A percentile compares a stretch with the other conserved stretches of the same genome.
Evolutionary conservation across 1,139 yeast species (phyloP).

Genomic region (Pneumocystis oryctolagi): DNA sequence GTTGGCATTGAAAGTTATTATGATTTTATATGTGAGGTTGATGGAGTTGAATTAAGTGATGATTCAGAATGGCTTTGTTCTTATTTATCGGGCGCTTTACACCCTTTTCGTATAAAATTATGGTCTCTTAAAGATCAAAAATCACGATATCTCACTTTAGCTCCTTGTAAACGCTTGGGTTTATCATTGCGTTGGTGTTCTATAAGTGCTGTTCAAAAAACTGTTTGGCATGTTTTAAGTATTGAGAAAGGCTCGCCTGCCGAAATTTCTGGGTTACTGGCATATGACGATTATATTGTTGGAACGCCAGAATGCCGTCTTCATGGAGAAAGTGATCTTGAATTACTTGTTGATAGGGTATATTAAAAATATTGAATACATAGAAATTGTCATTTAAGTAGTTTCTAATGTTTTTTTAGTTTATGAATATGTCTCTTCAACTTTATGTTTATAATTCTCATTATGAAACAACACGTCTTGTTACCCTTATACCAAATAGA

Average conservation of each 20-base stretch:
- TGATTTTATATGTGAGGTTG: slow-evolving; percentile 64
- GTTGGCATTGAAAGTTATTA: slow-evolving; percentile 66
- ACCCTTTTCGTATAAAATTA: not conserved
- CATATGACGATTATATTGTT: slow-evolving; percentile 76
- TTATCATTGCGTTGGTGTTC: not conserved
- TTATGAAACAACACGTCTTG: slow-evolving; percentile 72
- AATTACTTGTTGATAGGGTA: slow-evolving; percentile 9
- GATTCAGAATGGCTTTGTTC: not conserved
- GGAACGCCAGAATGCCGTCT: slow-evolving; percentile 78
- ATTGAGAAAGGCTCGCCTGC: slow-evolving; percentile 76
- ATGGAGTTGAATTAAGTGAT: slow-evolving; percentile 29
- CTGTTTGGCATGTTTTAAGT: slow-evolving; percentile 70
- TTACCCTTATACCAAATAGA: slow-evolving; percentile 52
- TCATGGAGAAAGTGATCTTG: slow-evolving; percentile 44
- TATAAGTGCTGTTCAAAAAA: slow-evolving; percentile 27
- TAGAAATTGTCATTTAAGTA: not conserved
- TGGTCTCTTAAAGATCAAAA: not conserved
- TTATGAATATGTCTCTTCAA: slow-evolving; percentile 12
- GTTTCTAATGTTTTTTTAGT: slow-evolving; percentile 19
- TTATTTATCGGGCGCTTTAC: not conserved
- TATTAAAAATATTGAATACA: not conserved
- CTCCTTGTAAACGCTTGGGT: not conserved
- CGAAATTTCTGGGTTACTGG: slow-evolving; percentile 62
- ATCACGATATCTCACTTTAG: not conserved
- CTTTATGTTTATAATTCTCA: slow-evolving; percentile 82